Percentiles rank a stretch among this genome's conserved stretches.
Evolutionary conservation across 164 flowering plant species (phyloP).

Genomic region (Brasenia schreberi): DNA sequence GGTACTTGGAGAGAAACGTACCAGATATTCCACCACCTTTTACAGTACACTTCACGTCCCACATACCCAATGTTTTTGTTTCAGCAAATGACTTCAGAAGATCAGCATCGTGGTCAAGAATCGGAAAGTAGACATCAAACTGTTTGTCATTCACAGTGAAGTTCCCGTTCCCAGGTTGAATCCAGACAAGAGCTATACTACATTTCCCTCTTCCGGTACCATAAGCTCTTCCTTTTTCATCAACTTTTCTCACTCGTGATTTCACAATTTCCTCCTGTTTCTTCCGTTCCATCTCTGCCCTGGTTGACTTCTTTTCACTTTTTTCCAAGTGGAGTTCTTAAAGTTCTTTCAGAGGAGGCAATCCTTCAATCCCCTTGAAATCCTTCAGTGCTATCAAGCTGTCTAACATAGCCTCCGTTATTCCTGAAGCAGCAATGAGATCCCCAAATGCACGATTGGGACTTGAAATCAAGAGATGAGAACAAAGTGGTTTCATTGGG

Average conservation of each 20-base stretch:
- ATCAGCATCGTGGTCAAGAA: constrained; percentile 85
- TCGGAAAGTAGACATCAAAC: constrained; percentile 82
- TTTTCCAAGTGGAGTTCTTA: constrained; percentile 65
- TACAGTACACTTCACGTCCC: constrained; percentile 85
- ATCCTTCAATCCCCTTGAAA: constrained; percentile 59
- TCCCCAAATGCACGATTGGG: constrained; percentile 94
- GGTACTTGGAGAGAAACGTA: constrained; percentile 10
- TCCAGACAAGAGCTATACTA: constrained; percentile 91
- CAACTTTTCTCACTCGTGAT: constrained; percentile 68
- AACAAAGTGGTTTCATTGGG: neutral
- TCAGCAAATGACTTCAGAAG: constrained; percentile 85
- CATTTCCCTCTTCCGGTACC: constrained; percentile 96
- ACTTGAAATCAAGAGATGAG: constrained; percentile 30
- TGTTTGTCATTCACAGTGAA: constrained; percentile 69
- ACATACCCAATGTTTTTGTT: constrained; percentile 84
- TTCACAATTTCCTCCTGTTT: constrained; percentile 80
- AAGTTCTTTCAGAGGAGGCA: constrained; percentile 71
- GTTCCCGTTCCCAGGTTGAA: constrained; percentile 88
- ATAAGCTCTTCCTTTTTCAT: constrained; percentile 89
- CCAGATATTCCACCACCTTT: constrained; percentile 92
- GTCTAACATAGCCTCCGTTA: constrained; percentile 85
- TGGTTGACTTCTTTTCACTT: constrained; percentile 36
- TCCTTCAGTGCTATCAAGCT: constrained; percentile 80
- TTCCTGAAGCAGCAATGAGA: constrained; percentile 83
- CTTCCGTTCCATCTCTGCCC: constrained; percentile 68